Conservation (phyloP, 148 eudicot genomes). For the Rheum nobile region DNA sequence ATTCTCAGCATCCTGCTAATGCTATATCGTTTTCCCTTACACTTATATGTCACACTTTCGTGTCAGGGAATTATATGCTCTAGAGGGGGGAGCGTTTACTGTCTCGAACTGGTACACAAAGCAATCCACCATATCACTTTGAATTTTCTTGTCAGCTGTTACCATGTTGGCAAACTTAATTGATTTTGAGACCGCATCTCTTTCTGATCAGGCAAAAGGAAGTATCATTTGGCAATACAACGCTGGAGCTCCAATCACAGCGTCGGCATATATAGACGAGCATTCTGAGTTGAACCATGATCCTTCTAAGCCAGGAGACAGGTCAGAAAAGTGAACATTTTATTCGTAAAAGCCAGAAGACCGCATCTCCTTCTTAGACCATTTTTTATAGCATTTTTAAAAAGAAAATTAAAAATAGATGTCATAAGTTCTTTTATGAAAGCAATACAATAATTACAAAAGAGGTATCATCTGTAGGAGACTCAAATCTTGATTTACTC, state of each 20-base stretch:
- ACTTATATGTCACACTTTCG: neutral
- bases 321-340: too few species aligned
- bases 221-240: slow-evolving; percentile 52
- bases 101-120: neutral
- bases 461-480: too few species aligned
- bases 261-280: slow-evolving; percentile 83
- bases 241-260: slow-evolving; percentile 61
- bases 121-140: too few species aligned
- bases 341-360: too few species aligned
- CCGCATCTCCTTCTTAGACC: too few species aligned
- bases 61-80: slow-evolving; percentile 2
- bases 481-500: neutral
- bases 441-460: too few species aligned
- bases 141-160: neutral
- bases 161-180: neutral
- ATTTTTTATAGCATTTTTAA: too few species aligned
- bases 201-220: slow-evolving; percentile 35
- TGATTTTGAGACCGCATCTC: neutral
- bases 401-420: too few species aligned
- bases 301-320: slow-evolving; percentile 24
- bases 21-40: neutral
- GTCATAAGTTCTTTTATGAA: too few species aligned
- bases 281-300: slow-evolving; percentile 29
- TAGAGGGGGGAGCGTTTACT: slow-evolving; percentile 3
- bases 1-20: neutral